Base-by-base conservation (phyloP, 2,329 filamentous ascomycete species). In the Clarireedia monteithiana region DNA sequence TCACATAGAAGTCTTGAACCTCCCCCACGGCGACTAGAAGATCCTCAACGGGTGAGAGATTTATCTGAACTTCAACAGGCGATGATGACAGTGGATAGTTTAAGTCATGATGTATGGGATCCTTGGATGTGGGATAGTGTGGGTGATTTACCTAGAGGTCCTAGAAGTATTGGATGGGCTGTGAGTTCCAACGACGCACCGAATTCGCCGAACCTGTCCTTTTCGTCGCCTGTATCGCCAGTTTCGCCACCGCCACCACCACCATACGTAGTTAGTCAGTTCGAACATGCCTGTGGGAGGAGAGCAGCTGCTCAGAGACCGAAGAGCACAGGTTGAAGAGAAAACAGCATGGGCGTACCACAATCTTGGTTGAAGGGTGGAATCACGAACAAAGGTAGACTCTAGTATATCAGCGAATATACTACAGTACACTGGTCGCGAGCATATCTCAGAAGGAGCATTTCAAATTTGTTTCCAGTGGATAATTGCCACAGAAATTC, bases 21-120 rank as follows among this genome's bases (percentile, higher is more conserved):
- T 17, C 15, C 44, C 24, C 44, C 52, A 10, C 48, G 52, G 49
- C 62, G 63, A 10, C 52, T 52, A 2, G 67, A 68, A 48, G 67
- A 69, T 54, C 64, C 67, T 20, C 61, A 63, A 38, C 55, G 64
- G 14, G 62, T 64, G 17, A 57, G 61, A 45, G 65, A 69, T 10
- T 36, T 69, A 44, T 66, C 63, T 47, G 56, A 62, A 14, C 51
- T 69, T 39, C 65, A 67, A 34, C 64, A 64, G 44, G 67, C 67
- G 6, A 67, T 69, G 67, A 67, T 69, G 67, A 68, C 67, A 6
- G 66, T 69, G 26, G 67, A 66, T 58, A 67, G 62, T 53, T 48
- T 67, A 23, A 49, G 56, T 23, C 20, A 64, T 30, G 64, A 68
- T 53, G 60, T 56, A 42, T 66, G 64, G 65, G 62, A 67, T 42